Conservation (phyloP, 441 rosid genomes). For the Populus hybrid region DNA sequence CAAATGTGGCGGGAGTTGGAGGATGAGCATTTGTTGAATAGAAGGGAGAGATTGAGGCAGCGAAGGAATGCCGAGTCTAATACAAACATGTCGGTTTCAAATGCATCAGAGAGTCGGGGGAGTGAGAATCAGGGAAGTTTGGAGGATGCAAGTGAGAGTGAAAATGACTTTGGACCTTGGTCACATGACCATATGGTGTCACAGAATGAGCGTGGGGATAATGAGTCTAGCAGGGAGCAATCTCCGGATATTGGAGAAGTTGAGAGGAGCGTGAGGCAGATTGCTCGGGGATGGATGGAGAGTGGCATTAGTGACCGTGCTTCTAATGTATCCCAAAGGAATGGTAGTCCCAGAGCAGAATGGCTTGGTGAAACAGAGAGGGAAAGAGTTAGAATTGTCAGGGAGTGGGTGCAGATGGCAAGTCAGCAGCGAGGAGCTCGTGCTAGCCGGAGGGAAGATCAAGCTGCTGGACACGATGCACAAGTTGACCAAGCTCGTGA, state of each 20-base stretch:
- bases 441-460: constrained; percentile 61
- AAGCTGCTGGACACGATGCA: constrained; percentile 35
- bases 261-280: constrained; percentile 92
- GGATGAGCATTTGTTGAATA: constrained; percentile 72
- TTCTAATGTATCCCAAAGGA: constrained; percentile 54
- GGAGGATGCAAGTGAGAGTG: no score
- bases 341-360: constrained; percentile 65
- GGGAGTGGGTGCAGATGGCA: constrained; percentile 86
- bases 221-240: constrained; percentile 56
- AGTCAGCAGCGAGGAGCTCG: constrained; percentile 80
- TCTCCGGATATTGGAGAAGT: constrained; percentile 89
- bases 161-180: no score
- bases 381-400: constrained; percentile 92
- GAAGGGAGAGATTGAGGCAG: constrained; percentile 76
- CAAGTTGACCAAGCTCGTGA: constrained; percentile 57
- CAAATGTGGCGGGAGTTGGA: constrained; percentile 96
- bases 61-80: constrained; percentile 51
- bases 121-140: no score
- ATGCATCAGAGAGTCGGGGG: constrained; percentile 49
- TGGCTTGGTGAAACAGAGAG: constrained; percentile 98
- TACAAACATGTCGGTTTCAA: constrained; percentile 39
- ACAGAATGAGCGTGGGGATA: no score
- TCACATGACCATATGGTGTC: no score
- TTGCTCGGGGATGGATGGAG: constrained; percentile 92
- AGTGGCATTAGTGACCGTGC: constrained; percentile 70